phyloP scores from a whole-genome alignment of 1,139 yeast species.

The Suhomyces taliae region DNA sequence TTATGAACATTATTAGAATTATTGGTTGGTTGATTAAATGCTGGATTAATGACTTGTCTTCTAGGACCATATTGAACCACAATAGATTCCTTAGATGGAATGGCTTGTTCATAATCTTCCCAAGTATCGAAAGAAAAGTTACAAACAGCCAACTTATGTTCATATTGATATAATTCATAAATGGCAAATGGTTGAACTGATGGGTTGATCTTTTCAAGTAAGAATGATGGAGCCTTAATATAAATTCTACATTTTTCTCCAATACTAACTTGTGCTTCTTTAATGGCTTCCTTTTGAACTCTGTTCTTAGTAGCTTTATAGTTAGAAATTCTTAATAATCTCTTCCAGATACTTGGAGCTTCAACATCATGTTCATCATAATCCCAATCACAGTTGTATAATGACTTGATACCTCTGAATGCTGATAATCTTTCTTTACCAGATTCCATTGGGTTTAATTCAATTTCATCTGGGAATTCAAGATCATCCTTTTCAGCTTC shows the following conservation, averaged over 20 bases:
- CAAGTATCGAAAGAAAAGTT: slow-evolving; percentile 82
- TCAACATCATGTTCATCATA: slow-evolving; percentile 76
- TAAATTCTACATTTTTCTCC: slow-evolving; percentile 66
- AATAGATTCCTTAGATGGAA: slow-evolving; percentile 75
- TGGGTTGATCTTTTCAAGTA: slow-evolving; percentile 46
- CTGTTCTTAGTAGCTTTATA: slow-evolving; percentile 77
- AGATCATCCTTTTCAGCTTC: slow-evolving; percentile 75
- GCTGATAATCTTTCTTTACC: slow-evolving; percentile 73
- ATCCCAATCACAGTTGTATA: slow-evolving; percentile 85
- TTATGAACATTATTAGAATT: slow-evolving; percentile 85
- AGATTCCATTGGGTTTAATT: slow-evolving; percentile 70
- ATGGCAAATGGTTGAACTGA: slow-evolving; percentile 53
- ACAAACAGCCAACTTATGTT: slow-evolving; percentile 80
- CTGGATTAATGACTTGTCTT: slow-evolving; percentile 80
- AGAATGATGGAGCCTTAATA: slow-evolving; percentile 59
- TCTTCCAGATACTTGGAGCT: slow-evolving; percentile 76
- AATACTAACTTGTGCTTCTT: slow-evolving; percentile 58
- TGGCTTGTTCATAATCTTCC: slow-evolving; percentile 84
- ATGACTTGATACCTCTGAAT: slow-evolving; percentile 84
- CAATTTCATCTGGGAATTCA: slow-evolving; percentile 95
- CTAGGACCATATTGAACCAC: slow-evolving; percentile 93
- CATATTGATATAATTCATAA: slow-evolving; percentile 79
- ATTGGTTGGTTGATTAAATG: slow-evolving; percentile 77
- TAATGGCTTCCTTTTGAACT: slow-evolving; percentile 59
- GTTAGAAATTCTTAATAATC: slow-evolving; percentile 72